Evolutionary conservation across 2,329 filamentous ascomycete species (phyloP).

Genomic region (Daldinia eschscholtzii): DNA sequence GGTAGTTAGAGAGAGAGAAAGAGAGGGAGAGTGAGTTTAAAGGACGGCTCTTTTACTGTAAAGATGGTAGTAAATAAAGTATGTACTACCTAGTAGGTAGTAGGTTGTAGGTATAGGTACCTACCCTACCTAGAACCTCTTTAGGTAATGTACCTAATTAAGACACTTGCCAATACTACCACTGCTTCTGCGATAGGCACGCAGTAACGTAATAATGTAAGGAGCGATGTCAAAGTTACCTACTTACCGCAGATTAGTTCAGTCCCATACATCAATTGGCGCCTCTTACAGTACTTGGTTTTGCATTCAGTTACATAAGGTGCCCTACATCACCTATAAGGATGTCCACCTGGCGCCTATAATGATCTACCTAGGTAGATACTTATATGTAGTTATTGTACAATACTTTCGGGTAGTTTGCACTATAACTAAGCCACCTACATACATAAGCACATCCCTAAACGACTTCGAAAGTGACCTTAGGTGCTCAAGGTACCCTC

Average conservation of each 20-base stretch:
- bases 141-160: neutral
- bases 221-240: conserved; percentile 1
- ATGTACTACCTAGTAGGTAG: too few relatives aligned
- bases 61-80: neutral
- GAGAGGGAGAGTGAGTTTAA: neutral
- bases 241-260: conserved; percentile 3
- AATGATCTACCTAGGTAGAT: neutral
- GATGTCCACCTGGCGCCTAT: too few relatives aligned
- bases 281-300: conserved; percentile 18
- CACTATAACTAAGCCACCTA: neutral
- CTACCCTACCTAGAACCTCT: too few relatives aligned
- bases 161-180: neutral
- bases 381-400: neutral
- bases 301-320: conserved; percentile 5
- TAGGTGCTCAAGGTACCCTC: conserved; percentile 15
- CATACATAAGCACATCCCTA: neutral
- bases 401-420: neutral
- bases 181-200: conserved; percentile 3
- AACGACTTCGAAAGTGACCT: conserved; percentile 18
- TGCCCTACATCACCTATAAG: too few relatives aligned
- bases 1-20: conserved; percentile 1
- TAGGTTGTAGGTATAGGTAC: too few relatives aligned
- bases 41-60: conserved; percentile 7
- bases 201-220: conserved; percentile 6
- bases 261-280: conserved; percentile 6